Conservation (phyloP, 805 yeast species). For the Dipodascus albidus region DNA sequence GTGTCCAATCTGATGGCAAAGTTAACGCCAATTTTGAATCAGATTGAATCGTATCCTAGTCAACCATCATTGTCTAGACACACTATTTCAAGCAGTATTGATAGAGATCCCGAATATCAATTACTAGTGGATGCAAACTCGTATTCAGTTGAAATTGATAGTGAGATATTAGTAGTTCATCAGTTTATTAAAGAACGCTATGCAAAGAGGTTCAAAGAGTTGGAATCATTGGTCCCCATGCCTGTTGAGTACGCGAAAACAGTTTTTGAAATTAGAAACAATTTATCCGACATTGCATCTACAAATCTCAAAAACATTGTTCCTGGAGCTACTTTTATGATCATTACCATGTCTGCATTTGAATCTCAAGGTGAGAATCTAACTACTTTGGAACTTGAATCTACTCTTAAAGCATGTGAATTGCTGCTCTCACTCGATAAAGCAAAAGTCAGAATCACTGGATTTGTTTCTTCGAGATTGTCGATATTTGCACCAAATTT, state of each 20-base stretch:
- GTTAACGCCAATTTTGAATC: slow-evolving; percentile 14
- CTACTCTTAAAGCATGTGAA: slow-evolving; percentile 35
- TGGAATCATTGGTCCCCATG: slow-evolving; percentile 48
- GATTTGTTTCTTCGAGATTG: slow-evolving; percentile 46
- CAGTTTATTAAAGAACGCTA: slow-evolving; percentile 42
- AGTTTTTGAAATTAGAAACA: slow-evolving; percentile 40
- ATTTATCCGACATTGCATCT: slow-evolving; percentile 24
- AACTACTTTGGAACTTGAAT: slow-evolving; percentile 25
- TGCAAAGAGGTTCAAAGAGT: slow-evolving; percentile 55
- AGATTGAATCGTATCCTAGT: not conserved
- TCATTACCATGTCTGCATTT: slow-evolving; percentile 63
- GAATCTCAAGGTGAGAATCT: slow-evolving; percentile 30
- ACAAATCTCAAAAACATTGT: slow-evolving; percentile 32
- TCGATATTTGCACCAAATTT: slow-evolving; percentile 68
- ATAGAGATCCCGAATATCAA: slow-evolving; percentile 33
- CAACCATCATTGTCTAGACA: slow-evolving; percentile 10
- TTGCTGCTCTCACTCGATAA: slow-evolving; percentile 36
- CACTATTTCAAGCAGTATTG: slow-evolving; percentile 19
- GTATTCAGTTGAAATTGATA: slow-evolving; percentile 39
- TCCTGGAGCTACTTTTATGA: slow-evolving; percentile 55
- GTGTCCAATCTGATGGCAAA: slow-evolving; percentile 14
- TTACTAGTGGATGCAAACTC: slow-evolving; percentile 45
- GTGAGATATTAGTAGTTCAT: slow-evolving; percentile 42
- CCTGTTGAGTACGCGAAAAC: slow-evolving; percentile 51
- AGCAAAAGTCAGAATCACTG: slow-evolving; percentile 33